A percentile compares a stretch with the other conserved stretches of the same genome.
Evolutionary conservation across 257 asterid genomes (phyloP).

Genomic region (Verbascum thapsus): DNA sequence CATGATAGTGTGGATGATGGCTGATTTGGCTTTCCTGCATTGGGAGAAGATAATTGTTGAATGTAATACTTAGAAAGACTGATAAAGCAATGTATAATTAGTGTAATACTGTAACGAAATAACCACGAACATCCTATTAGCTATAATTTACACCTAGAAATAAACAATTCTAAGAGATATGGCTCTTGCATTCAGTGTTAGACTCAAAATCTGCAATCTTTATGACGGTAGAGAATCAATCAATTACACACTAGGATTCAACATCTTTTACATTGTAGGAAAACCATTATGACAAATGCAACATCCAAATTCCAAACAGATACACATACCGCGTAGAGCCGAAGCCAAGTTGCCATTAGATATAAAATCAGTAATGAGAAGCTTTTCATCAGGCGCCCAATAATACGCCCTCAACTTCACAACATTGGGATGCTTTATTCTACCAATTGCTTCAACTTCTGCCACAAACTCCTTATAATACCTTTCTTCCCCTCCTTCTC

Average conservation of each 20-base stretch:
- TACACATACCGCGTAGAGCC: conserved; percentile 75
- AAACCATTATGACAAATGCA: too few species aligned
- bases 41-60: conserved; percentile 11
- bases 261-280: too few species aligned
- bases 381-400: conserved; percentile 97
- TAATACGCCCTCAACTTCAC: conserved; percentile 91
- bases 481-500: conserved; percentile 95
- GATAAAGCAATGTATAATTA: background rate
- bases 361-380: conserved; percentile 89
- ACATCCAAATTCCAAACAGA: background rate
- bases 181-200: too few species aligned
- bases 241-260: too few species aligned
- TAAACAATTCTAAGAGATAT: conserved; percentile 20
- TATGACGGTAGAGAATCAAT: too few species aligned
- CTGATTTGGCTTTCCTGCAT: conserved; percentile 69
- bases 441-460: conserved; percentile 88
- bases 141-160: conserved; percentile 12
- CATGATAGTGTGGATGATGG: conserved; percentile 66
- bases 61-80: background rate
- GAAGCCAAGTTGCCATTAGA: conserved; percentile 86
- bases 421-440: conserved; percentile 84
- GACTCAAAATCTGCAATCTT: background rate
- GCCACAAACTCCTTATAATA: conserved; percentile 88
- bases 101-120: too few species aligned
- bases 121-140: conserved; percentile 2